Percentiles rank a stretch among this genome's conserved stretches.
These are phyloP conservation scores for Solanum dulcamara DNA, from an alignment of 257 asterid genomes.

Conservation along the genomic window DNA sequence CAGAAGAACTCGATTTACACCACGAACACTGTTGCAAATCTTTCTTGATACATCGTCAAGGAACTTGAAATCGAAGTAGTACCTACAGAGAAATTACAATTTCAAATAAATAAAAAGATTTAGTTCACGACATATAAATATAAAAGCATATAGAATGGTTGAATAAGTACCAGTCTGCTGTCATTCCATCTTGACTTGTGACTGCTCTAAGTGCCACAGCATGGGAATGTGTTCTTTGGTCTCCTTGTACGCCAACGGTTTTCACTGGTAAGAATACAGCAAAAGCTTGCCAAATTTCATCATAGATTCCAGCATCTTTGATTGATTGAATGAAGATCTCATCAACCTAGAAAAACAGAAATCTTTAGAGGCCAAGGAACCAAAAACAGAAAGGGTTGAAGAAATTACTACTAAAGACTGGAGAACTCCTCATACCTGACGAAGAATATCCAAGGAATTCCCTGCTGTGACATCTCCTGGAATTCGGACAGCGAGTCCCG, in stretches of 20 bases:
- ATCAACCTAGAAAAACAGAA: slow-evolving; percentile 53
- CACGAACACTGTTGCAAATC: slow-evolving; percentile 88
- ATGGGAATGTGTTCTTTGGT: slow-evolving; percentile 86
- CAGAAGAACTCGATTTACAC: slow-evolving; percentile 92
- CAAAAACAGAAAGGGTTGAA: neutral
- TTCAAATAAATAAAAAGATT: neutral
- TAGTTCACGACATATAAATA: neutral
- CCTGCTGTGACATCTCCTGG: slow-evolving; percentile 88
- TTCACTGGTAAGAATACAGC: slow-evolving; percentile 87
- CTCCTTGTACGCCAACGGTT: slow-evolving; percentile 99
- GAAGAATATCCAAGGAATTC: slow-evolving; percentile 67
- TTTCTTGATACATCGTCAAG: slow-evolving; percentile 66
- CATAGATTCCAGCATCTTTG: slow-evolving; percentile 84
- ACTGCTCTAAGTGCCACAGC: slow-evolving; percentile 92
- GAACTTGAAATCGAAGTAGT: slow-evolving; percentile 76
- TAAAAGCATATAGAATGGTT: neutral
- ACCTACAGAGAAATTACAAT: slow-evolving; percentile 37
- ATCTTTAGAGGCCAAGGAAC: neutral
- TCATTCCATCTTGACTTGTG: slow-evolving; percentile 99
- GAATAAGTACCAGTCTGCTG: slow-evolving; percentile 78
- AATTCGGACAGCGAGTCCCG: slow-evolving; percentile 87
- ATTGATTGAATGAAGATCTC: slow-evolving; percentile 93
- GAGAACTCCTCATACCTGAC: slow-evolving; percentile 39
- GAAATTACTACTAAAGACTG: neutral
- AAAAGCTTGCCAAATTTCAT: slow-evolving; percentile 95